phyloP scores from a whole-genome alignment of 179 eudicot species.

The Carnegiea gigantea region DNA sequence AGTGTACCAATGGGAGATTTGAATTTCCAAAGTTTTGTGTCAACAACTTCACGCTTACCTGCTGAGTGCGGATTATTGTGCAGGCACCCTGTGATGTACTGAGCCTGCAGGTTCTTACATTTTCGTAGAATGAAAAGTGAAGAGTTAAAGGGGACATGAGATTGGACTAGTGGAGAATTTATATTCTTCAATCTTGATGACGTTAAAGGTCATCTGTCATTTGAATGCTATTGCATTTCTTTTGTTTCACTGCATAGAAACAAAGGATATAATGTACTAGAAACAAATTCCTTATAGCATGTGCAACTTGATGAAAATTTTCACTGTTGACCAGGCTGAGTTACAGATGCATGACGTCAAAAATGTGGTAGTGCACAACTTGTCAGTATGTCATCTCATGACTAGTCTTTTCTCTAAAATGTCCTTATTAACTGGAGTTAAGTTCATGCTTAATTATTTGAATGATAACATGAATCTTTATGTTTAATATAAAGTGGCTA shows the following conservation, averaged over 20 bases:
- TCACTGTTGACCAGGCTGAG: conserved; percentile 65
- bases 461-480: background rate
- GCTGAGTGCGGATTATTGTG: no score
- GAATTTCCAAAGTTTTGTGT: background rate
- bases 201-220: background rate
- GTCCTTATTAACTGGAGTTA: background rate
- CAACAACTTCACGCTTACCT: background rate
- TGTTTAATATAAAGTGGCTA: background rate
- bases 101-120: no score
- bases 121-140: no score
- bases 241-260: background rate
- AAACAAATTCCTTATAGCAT: background rate
- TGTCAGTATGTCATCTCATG: conserved; percentile 63
- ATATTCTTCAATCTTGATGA: background rate
- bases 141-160: no score
- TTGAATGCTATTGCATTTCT: background rate
- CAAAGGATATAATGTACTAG: background rate
- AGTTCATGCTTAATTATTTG: no score
- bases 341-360: conserved; percentile 86
- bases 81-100: no score
- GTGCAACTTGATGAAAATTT: conserved; percentile 14
- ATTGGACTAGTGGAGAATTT: no score
- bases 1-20: background rate
- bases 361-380: conserved; percentile 81
- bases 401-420: background rate